Base-by-base conservation (phyloP, 1,284 basidiomycete species). In the Rugosomyces carneus region DNA sequence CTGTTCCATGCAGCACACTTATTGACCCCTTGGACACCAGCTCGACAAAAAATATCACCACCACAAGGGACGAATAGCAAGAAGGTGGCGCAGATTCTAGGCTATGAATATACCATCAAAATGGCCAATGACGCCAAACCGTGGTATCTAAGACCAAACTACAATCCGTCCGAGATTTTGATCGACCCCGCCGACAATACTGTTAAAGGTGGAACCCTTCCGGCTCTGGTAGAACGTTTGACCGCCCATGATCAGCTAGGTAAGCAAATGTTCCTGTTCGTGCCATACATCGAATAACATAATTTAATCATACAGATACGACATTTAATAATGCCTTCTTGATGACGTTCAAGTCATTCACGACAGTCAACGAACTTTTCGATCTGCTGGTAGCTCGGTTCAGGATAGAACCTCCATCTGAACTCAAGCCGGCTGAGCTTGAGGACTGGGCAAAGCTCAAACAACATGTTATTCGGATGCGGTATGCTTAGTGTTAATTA, bases 341-440 rank as follows among this genome's bases (percentile, higher is more conserved):
- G 51, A 88, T 97, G 78, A 99, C 96, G 0, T 97, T 93, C 73
- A 92, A 94, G 56, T 95, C 93, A 0, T 99, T 99, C 65, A 93
- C 91, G 11, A 86, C 84, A 1, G 72, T 92, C 15, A 78, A 91
- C 46, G 86, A 93, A 49, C 69, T 99, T 18, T 85, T 98, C 48
- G 83, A 92, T 43, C 71, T 91, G n/a, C 78, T 99, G 20, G 78
- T 90, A 8, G 75, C 80, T 47, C 84, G 96, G 5, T 99, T 93
- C 68, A 78, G 77, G 57, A 85, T 96, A 35, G 69, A 79, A 37
- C 75, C 88, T 10, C 96, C 95, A 0, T 71, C 77, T 0, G 82
- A 77, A 8, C 63, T 99, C 15, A 73, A 69, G 4, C 66, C 73
- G 0, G 62, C 72, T 1, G 87, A 99, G 63, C 63, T 76, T 15